Evolutionary conservation across 140 eudicot genomes (phyloP), one percentile per base, ranked within the genome.

Genomic region (Erigeron philadelphicus): DNA sequence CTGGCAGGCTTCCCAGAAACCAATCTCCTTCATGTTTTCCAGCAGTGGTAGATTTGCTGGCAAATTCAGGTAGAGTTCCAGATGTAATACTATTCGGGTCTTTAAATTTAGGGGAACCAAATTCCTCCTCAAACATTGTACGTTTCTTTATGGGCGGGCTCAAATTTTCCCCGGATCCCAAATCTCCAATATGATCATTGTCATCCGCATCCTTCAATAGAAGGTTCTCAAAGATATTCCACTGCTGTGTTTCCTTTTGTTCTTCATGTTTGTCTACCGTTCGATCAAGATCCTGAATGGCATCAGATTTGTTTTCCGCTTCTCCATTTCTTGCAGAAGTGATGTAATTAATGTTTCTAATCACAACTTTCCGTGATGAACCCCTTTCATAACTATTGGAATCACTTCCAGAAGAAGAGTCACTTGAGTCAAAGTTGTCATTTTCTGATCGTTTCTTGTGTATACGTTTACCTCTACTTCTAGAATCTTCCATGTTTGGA

Each of bases 181-280:
- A 3, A 18, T 50, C n/a, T n/a, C 57, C 9, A 0, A 5, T 18
- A 50, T 7, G 57, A 0, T 79, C 86, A 40, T 59, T 40, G 11
- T 64, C 79, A 62, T 84, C 85, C 11, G 75, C 54, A 58, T 90
- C 90, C 76, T 53, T 82, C 90, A 90, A 11, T 59, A 90, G 57
- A 35, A 88, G 90, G 56, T 85, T 79, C 82, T 90, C 89, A 66
- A 90, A 82, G 75, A 78, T 69, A 80, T 88, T 81, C 97, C 97
- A 90, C 25, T 82, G 85, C 61, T 79, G 83, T 54, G 61, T 88
- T 73, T 70, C 81, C 69, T 66, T 83, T 53, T 63, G 75, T 38
- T 64, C 84, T 65, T 72, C 81, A 47, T 64, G 67, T 68, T 69
- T 71, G 17, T 67, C 68, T 61, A 48, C 47, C 10, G 19, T 45